These are phyloP conservation scores for Paraconiothyrium sp. DNA, from an alignment of 2,329 filamentous ascomycete species.

Conservation along the genomic window DNA sequence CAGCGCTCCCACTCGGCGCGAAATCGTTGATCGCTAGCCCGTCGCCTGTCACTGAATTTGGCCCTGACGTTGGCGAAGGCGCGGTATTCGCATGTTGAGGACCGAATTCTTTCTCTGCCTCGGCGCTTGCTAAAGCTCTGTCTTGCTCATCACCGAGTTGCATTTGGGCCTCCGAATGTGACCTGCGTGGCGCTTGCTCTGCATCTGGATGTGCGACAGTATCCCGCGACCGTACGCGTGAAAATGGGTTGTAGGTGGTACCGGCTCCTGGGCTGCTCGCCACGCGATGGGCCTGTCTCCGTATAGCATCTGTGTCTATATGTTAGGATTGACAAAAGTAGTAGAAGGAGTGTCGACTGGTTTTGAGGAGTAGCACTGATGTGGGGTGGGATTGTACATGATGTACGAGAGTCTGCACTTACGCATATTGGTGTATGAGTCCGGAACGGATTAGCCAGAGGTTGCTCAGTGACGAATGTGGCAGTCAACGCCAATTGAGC, in stretches of 20 bases:
- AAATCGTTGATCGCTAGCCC: slow-evolving; percentile 22
- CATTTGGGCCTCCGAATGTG: slow-evolving; percentile 37
- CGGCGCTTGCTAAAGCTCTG: slow-evolving; percentile 32
- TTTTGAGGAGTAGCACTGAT: background rate
- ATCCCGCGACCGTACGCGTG: slow-evolving; percentile 38
- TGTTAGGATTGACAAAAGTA: slow-evolving; percentile 16
- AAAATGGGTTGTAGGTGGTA: slow-evolving; percentile 48
- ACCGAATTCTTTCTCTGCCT: slow-evolving; percentile 42
- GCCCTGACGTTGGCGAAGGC: slow-evolving; percentile 35
- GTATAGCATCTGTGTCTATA: slow-evolving; percentile 42
- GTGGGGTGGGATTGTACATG: background rate
- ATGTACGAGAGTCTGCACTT: background rate
- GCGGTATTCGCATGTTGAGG: slow-evolving; percentile 43
- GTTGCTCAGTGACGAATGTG: background rate
- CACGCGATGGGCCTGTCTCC: slow-evolving; percentile 47
- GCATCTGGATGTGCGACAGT: slow-evolving; percentile 30
- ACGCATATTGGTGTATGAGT: slow-evolving; percentile 10
- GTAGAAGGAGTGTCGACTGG: background rate
- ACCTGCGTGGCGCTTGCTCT: slow-evolving; percentile 38
- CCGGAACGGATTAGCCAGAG: background rate
- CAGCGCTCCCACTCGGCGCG: slow-evolving; percentile 20
- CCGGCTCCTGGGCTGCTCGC: slow-evolving; percentile 39
- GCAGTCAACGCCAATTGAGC: background rate
- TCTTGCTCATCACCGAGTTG: slow-evolving; percentile 37
- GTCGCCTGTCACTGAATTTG: slow-evolving; percentile 20